Evolutionary conservation across 495 filamentous ascomycete genomes (phyloP), one percentile per base, ranked within the genome.

Genomic region (Recurvomyces mirabilis): DNA sequence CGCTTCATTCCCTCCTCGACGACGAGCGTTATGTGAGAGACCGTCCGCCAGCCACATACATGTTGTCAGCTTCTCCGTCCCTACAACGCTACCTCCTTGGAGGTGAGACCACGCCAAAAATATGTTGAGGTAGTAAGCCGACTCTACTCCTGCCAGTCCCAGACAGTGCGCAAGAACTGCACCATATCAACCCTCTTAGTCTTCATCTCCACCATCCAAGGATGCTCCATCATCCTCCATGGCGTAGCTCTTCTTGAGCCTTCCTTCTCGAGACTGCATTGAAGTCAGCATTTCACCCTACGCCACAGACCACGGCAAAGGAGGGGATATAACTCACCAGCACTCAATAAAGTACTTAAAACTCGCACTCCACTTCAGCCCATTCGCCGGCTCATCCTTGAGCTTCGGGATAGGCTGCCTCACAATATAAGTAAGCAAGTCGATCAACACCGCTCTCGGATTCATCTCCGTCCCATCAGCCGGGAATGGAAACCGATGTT

Each of bases 271-370:
- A 95, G 75, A 66, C 89, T 94, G 46, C n/a, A 42, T 22, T 29
- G 19, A 11, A 0, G 40, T 63, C 48, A 61, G 59, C 46, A 39
- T 31, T 17, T n/a, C 10, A 15, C 28, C 23, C 36, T 20, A 21
- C 7, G 15, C 10, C 10, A 15, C 14, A 26, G 33, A 28, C 13
- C 2, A n/a, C n/a, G n/a, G n/a, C n/a, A n/a, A n/a, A n/a, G n/a
- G n/a, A n/a, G n/a, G n/a, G n/a, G n/a, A n/a, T n/a, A n/a, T n/a
- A n/a, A n/a, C 86, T 60, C 79, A 96, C 91, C 93, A 96, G 77
- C 87, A 94, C 64, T 93, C 87, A 61, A 98, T 94, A 53, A 96
- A 98, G 61, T 94, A 95, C 59, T 98, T 98, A 65, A 98, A 96
- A 51, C 79, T 91, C 54, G 87, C 82, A 52, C 82, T 91, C 91